These are phyloP conservation scores for Polyporus arcularius DNA, from an alignment of 768 basidiomycete species.

Conservation along the genomic window DNA sequence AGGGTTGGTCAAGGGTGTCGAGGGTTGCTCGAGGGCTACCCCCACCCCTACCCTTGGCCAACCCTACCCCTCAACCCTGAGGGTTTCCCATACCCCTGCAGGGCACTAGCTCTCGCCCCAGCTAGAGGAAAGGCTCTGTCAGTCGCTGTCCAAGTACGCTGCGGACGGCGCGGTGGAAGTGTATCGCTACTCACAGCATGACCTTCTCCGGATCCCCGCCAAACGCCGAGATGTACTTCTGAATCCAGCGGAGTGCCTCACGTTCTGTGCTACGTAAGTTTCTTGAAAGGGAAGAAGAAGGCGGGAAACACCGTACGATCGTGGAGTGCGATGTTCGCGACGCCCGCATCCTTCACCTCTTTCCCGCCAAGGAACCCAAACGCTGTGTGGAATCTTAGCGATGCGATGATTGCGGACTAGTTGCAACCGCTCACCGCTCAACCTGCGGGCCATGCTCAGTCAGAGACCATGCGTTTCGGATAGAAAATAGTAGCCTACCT, in stretches of 20 bases:
- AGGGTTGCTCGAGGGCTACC: too few relatives aligned
- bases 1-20: too few relatives aligned
- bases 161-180: too few relatives aligned
- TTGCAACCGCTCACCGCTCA: neutral
- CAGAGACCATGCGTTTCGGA: too few relatives aligned
- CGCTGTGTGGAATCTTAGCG: neutral
- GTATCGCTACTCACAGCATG: conserved; percentile 33
- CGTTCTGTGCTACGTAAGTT: conserved; percentile 25
- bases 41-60: too few relatives aligned
- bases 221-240: conserved; percentile 40
- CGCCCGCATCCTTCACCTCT: conserved; percentile 24
- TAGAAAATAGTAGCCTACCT: conserved; percentile 12
- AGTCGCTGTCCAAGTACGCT: neutral
- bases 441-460: neutral
- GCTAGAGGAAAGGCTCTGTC: neutral
- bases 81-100: too few relatives aligned
- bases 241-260: conserved; percentile 46
- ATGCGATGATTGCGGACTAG: neutral
- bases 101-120: conserved; percentile 32
- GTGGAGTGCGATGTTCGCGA: conserved; percentile 38
- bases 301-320: conserved; percentile 38
- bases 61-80: too few relatives aligned
- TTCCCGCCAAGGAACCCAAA: conserved; percentile 25
- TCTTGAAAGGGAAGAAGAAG: conserved; percentile 32
- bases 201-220: conserved; percentile 48